phyloP scores from a whole-genome alignment of 1,284 basidiomycete species.

The Cystobasidium sp. region DNA sequence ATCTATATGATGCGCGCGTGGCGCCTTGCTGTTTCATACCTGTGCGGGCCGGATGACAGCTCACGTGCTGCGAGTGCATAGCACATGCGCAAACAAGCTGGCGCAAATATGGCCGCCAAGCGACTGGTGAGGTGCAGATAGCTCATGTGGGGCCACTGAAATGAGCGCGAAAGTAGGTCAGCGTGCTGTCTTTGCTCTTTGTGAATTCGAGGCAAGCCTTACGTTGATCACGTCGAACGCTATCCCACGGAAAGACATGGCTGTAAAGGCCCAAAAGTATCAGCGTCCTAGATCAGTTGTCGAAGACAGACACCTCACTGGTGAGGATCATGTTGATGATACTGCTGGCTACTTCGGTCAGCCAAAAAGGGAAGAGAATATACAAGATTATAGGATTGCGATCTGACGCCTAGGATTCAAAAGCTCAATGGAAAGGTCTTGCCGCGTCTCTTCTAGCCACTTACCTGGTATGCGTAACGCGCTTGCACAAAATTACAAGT shows the following conservation, averaged over 20 bases:
- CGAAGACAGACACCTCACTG: not conserved
- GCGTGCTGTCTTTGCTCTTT: not conserved
- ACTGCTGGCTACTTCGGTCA: not conserved
- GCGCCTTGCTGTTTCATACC: not conserved
- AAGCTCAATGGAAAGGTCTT: not conserved
- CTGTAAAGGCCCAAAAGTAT: not conserved
- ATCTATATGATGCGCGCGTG: too few species aligned
- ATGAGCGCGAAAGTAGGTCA: not conserved
- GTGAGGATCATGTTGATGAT: not conserved
- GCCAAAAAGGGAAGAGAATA: not conserved
- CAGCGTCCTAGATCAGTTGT: not conserved
- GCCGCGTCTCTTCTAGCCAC: not conserved
- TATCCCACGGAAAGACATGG: not conserved
- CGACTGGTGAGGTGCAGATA: conserved; percentile 15
- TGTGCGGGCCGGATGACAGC: not conserved
- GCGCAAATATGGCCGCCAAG: not conserved
- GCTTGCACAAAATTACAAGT: not conserved
- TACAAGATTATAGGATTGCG: not conserved
- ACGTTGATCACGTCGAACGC: not conserved
- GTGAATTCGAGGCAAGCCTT: not conserved
- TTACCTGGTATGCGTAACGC: not conserved
- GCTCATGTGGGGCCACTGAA: conserved; percentile 17
- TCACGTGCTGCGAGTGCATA: not conserved
- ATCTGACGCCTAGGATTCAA: not conserved
- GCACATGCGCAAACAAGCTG: conserved; percentile 4